phyloP scores from a whole-genome alignment of 495 filamentous ascomycete species.

The Trichodelitschia bisporula region DNA sequence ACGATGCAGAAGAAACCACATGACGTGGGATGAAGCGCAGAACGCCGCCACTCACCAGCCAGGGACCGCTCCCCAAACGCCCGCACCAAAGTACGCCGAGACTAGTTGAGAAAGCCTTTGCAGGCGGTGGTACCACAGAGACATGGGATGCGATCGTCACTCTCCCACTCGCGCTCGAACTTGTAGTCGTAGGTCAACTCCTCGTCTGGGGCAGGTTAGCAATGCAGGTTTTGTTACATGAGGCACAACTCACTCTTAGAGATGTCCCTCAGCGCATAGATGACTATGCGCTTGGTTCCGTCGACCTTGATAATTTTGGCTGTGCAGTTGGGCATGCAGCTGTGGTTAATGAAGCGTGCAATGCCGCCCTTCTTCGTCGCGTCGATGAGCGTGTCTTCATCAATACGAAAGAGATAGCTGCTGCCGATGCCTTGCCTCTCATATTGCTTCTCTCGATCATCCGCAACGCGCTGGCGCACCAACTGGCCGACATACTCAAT shows the following conservation, averaged over 20 bases:
- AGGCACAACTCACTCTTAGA: slow-evolving; percentile 71
- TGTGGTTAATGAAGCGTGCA: slow-evolving; percentile 96
- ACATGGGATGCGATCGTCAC: slow-evolving; percentile 86
- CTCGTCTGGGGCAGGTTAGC: no score
- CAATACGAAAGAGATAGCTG: slow-evolving; percentile 93
- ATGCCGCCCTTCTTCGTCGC: slow-evolving; percentile 97
- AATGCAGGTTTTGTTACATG: slow-evolving; percentile 23
- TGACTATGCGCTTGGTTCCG: slow-evolving; percentile 96
- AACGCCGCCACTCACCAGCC: no score
- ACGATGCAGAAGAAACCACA: no score
- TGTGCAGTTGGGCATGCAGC: slow-evolving; percentile 93
- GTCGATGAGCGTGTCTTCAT: slow-evolving; percentile 92
- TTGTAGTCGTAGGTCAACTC: slow-evolving; percentile 99
- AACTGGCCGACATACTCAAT: slow-evolving; percentile 99
- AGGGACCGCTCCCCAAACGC: no score
- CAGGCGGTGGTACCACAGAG: slow-evolving; percentile 86
- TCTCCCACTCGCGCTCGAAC: slow-evolving; percentile 90
- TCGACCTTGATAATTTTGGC: slow-evolving; percentile 99
- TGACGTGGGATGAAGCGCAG: no score
- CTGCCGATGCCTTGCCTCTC: slow-evolving; percentile 91
- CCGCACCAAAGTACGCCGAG: no score
- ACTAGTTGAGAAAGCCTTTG: slow-evolving; percentile 98
- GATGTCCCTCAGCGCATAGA: slow-evolving; percentile 91
- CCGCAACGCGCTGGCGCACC: slow-evolving; percentile 84
- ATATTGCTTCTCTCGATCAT: slow-evolving; percentile 77